Evolutionary conservation across 1,284 basidiomycete genomes (phyloP).

Genomic region (Sporisorium sorghi): DNA sequence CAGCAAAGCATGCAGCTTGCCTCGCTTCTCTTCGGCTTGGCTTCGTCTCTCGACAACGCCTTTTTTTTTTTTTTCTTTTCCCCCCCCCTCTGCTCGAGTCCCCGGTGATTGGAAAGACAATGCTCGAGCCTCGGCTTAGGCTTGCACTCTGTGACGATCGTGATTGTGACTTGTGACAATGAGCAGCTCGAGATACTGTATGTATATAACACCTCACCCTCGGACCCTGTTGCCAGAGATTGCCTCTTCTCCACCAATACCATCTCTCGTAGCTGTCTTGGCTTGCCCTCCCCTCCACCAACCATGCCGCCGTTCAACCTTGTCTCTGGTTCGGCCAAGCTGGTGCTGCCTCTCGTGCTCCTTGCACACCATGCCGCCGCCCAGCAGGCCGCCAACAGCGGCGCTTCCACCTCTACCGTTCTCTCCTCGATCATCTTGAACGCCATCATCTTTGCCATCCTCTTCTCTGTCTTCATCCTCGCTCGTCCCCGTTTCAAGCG

Average conservation of each 20-base stretch:
- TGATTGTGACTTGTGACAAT: background rate
- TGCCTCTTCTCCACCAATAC: background rate
- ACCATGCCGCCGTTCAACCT: slow-evolving; percentile 47
- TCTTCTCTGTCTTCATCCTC: slow-evolving; percentile 68
- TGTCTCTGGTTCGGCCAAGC: slow-evolving; percentile 35
- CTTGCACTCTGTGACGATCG: too few relatives aligned
- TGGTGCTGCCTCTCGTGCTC: slow-evolving; percentile 35
- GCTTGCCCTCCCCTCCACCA: slow-evolving; percentile 9
- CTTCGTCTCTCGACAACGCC: too few relatives aligned
- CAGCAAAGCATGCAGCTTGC: background rate
- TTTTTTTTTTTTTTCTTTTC: background rate
- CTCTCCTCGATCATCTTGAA: slow-evolving; percentile 67
- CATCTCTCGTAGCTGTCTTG: slow-evolving; percentile 16
- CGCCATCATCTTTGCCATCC: slow-evolving; percentile 60
- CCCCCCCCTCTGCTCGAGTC: background rate
- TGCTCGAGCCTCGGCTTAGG: background rate
- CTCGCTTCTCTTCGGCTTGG: background rate
- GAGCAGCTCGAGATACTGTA: too few relatives aligned
- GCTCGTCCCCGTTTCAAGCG: slow-evolving; percentile 69
- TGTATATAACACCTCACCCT: too few relatives aligned
- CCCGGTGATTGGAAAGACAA: background rate
- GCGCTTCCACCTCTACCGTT: slow-evolving; percentile 64
- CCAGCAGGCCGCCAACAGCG: slow-evolving; percentile 20
- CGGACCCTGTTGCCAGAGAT: too few relatives aligned
- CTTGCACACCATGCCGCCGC: slow-evolving; percentile 38